Percentiles rank a stretch among this genome's conserved stretches.
phyloP scores from a whole-genome alignment of 1,284 basidiomycete genomes.

The Cutaneotrichosporon cutaneum region DNA sequence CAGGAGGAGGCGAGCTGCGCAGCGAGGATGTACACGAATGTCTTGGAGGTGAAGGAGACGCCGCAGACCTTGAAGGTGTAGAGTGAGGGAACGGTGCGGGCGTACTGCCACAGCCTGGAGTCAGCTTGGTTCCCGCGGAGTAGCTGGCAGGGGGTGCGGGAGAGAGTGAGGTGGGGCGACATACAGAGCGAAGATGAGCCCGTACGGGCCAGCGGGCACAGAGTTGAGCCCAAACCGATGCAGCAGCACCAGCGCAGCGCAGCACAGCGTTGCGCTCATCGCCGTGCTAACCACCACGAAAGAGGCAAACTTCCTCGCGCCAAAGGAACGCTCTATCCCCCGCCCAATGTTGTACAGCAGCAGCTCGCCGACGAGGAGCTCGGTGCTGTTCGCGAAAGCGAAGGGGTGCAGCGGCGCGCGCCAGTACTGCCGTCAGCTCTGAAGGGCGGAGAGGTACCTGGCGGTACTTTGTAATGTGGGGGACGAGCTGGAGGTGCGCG shows the following conservation, averaged over 20 bases:
- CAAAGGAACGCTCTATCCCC: constrained; percentile 79
- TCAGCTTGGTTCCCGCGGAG: background rate
- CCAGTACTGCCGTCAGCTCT: constrained; percentile 68
- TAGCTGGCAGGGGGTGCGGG: background rate
- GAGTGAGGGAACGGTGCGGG: constrained; percentile 68
- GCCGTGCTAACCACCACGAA: constrained; percentile 67
- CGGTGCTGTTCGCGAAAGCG: constrained; percentile 78
- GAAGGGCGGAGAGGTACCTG: constrained; percentile 42
- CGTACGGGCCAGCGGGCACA: constrained; percentile 71
- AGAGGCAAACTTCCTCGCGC: constrained; percentile 82
- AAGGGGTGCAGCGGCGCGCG: constrained; percentile 71
- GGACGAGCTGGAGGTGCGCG: constrained; percentile 67
- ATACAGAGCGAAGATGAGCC: constrained; percentile 58
- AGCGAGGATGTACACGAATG: constrained; percentile 66
- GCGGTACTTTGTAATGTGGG: constrained; percentile 53
- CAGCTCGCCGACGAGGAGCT: constrained; percentile 74
- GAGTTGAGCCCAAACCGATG: constrained; percentile 66
- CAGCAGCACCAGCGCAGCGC: constrained; percentile 63
- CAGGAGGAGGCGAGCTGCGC: constrained; percentile 67
- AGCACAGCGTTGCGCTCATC: constrained; percentile 67
- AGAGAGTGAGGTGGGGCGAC: constrained; percentile 9
- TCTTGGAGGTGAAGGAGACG: constrained; percentile 71
- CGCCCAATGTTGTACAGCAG: constrained; percentile 71
- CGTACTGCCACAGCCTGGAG: constrained; percentile 71
- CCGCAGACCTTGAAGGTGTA: constrained; percentile 76